Evolutionary conservation across 139 green algal species (phyloP).

Genomic region (Haematococcus lacustris): DNA sequence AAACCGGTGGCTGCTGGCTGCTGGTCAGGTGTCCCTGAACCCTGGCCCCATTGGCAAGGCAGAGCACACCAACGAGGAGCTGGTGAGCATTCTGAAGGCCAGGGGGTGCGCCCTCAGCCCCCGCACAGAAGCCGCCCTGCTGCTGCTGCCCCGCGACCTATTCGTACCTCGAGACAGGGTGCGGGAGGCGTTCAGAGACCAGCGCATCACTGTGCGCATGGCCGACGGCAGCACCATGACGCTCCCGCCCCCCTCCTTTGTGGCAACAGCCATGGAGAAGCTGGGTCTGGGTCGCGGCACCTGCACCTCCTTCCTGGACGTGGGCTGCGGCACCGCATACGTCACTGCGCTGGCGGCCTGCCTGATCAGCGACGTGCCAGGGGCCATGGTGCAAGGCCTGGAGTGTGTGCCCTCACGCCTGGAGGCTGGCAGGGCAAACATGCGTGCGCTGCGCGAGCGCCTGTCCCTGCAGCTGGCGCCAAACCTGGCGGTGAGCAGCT

Average conservation of each 20-base stretch:
- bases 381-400: background rate
- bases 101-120: conserved; percentile 36
- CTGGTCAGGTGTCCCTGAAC: conserved; percentile 18
- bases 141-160: conserved; percentile 41
- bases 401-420: conserved; percentile 20
- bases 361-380: conserved; percentile 27
- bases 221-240: conserved; percentile 49
- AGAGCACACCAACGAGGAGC: conserved; percentile 57
- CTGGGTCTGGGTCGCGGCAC: conserved; percentile 35
- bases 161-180: conserved; percentile 52
- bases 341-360: conserved; percentile 44
- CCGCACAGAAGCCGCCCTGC: conserved; percentile 40
- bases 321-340: conserved; percentile 52
- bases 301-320: conserved; percentile 44
- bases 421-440: conserved; percentile 30
- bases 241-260: conserved; percentile 45
- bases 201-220: conserved; percentile 52
- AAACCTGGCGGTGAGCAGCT: too few species aligned
- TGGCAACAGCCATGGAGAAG: conserved; percentile 40
- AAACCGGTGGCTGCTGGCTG: background rate
- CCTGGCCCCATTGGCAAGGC: conserved; percentile 47
- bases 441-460: conserved; percentile 26
- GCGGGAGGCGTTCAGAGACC: conserved; percentile 50
- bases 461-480: too few species aligned
- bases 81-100: conserved; percentile 53